phyloP scores from a whole-genome alignment of 2,329 filamentous ascomycete species.

The Penicillium vulpinum region DNA sequence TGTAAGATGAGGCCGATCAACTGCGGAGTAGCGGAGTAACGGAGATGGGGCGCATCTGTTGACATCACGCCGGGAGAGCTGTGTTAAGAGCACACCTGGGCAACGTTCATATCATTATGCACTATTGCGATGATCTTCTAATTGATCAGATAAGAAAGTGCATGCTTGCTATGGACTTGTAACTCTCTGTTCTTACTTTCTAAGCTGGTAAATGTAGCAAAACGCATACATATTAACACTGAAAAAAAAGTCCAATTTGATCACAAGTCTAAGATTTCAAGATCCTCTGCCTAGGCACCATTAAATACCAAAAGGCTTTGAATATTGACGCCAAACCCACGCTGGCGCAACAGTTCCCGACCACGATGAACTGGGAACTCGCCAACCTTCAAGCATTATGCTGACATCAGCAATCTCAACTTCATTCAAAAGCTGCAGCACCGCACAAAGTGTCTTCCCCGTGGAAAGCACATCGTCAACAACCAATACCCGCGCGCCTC shows the following conservation, averaged over 20 bases:
- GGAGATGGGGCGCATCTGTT: too few species aligned
- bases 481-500: conserved; percentile 51
- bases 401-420: conserved; percentile 48
- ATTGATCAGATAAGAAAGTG: too few species aligned
- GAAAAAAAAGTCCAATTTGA: background rate
- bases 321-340: conserved; percentile 54
- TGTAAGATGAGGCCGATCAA: background rate
- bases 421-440: conserved; percentile 51
- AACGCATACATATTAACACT: background rate
- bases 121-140: background rate
- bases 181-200: too few species aligned
- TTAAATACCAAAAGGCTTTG: conserved; percentile 53
- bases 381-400: conserved; percentile 56
- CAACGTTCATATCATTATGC: background rate
- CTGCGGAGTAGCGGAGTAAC: conserved; percentile 10
- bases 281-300: background rate
- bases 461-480: conserved; percentile 63
- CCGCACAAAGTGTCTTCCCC: conserved; percentile 56
- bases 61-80: background rate
- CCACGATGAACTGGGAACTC: conserved; percentile 60
- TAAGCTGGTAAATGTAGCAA: background rate
- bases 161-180: too few species aligned
- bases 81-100: background rate
- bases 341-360: conserved; percentile 46
- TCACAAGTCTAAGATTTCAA: background rate